A percentile compares a stretch with the other conserved stretches of the same genome.
These are phyloP conservation scores for Lecanicillium sp. DNA, from an alignment of 2,329 filamentous ascomycete genomes.

Conservation along the genomic window DNA sequence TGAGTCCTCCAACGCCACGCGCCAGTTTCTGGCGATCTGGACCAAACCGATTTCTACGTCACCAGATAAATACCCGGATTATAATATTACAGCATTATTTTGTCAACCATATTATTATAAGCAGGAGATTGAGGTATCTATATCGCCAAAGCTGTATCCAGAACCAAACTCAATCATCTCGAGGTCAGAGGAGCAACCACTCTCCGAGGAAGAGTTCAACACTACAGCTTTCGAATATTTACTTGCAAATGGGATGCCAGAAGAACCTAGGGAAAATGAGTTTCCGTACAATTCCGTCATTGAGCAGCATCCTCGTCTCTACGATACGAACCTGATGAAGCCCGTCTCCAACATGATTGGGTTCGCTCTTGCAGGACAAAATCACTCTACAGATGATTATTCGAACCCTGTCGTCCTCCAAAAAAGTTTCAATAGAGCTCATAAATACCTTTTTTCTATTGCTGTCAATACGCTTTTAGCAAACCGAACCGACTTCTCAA, in stretches of 20 bases:
- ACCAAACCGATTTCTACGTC: slow-evolving; percentile 3
- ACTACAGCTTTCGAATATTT: slow-evolving; percentile 25
- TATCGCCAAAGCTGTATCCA: slow-evolving; percentile 7
- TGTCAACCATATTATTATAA: slow-evolving; percentile 36
- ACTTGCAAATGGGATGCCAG: slow-evolving; percentile 17
- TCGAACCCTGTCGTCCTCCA: slow-evolving; percentile 3
- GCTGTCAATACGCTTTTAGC: slow-evolving; percentile 13
- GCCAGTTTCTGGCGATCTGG: slow-evolving; percentile 25
- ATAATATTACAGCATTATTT: slow-evolving; percentile 27
- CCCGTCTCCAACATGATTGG: slow-evolving; percentile 25
- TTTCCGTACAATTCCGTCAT: slow-evolving; percentile 15
- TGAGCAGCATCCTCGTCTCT: slow-evolving; percentile 16
- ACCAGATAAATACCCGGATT: not conserved
- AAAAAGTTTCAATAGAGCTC: slow-evolving; percentile 14
- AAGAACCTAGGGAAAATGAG: slow-evolving; percentile 12
- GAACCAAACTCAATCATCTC: slow-evolving; percentile 5
- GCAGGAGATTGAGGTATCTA: slow-evolving; percentile 34
- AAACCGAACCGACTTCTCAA: slow-evolving; percentile 8
- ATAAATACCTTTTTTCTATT: slow-evolving; percentile 22
- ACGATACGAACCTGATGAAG: slow-evolving; percentile 1
- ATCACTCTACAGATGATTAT: slow-evolving; percentile 8
- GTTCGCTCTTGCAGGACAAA: slow-evolving; percentile 18
- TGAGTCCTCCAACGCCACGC: too few relatives aligned
- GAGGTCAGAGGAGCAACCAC: slow-evolving; percentile 1
- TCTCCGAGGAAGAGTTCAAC: slow-evolving; percentile 23